Evolutionary conservation across 768 basidiomycete species (phyloP).

Genomic region (Punctularia strigosozonata): DNA sequence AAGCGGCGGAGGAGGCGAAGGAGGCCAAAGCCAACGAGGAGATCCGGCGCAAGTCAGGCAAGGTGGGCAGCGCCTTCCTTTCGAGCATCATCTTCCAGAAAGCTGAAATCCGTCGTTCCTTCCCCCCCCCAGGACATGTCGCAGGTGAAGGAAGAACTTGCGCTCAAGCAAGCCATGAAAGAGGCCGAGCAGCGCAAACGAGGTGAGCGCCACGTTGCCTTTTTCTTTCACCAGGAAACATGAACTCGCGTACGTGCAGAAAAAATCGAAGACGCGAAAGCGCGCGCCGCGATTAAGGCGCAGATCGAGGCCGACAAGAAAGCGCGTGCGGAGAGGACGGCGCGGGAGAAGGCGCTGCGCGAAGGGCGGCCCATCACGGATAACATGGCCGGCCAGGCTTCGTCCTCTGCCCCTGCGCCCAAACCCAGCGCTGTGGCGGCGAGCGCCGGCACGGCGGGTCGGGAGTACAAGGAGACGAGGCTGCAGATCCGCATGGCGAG

Average conservation of each 20-base stretch:
- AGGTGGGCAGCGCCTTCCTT: conserved; percentile 31
- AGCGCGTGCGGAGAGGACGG: conserved; percentile 76
- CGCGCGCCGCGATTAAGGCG: conserved; percentile 76
- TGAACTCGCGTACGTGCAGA: conserved; percentile 32
- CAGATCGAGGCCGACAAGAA: conserved; percentile 94
- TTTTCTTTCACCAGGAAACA: neutral
- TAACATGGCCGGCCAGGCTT: conserved; percentile 14
- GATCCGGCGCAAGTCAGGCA: conserved; percentile 77
- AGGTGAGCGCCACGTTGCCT: conserved; percentile 32
- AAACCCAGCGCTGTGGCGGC: conserved; percentile 24
- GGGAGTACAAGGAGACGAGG: conserved; percentile 79
- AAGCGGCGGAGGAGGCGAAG: conserved; percentile 61
- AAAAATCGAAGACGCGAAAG: conserved; percentile 81
- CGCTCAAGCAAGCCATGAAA: conserved; percentile 69
- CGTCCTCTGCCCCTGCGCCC: conserved; percentile 22
- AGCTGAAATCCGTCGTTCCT: neutral
- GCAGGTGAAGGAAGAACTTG: conserved; percentile 63
- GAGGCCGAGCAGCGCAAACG: conserved; percentile 73
- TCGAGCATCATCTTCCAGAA: no score
- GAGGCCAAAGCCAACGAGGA: conserved; percentile 66
- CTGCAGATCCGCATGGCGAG: conserved; percentile 81
- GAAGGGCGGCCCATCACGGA: conserved; percentile 52
- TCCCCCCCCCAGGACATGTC: conserved; percentile 43
- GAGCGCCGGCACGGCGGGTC: conserved; percentile 35
- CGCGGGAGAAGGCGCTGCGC: conserved; percentile 83